Evolutionary conservation across 768 basidiomycete genomes (phyloP), one percentile per base, ranked within the genome.

Genomic region (Ramaria sp.): DNA sequence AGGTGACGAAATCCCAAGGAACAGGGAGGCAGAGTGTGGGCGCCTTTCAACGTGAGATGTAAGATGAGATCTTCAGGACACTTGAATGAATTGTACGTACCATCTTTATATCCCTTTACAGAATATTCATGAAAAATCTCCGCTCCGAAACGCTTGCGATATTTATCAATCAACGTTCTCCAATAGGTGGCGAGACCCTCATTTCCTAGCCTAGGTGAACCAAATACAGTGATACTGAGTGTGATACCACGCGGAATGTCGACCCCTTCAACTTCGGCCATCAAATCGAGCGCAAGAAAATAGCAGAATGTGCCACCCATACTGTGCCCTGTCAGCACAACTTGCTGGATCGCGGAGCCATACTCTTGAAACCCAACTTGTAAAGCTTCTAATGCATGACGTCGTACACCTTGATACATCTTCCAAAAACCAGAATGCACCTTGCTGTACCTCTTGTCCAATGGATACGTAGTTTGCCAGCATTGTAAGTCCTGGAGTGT

Each of bases 371-470:
- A 60, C 5, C 70, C 74, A 56, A 68, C 66, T 22, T 62, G 61
- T 20, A 82, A 62, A 5, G 66, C 70, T 18, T 68, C 63, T 7
- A 75, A 58, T 0, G 71, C 66, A 16, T 58, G 52, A 0, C 52
- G 18, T 57, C 64, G 65, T 3, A 78, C 66, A 10, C 77, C 78
- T 50, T 64, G 62, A 59, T 78, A 80, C 50, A 82, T 57, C 16
- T 64, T 60, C 75, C 76, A 81, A 61, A 82, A 81, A 2, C 80
- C 79, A 12, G 71, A 65, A 61, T 82, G 81, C 20, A 80, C 75
- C 3, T 56, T 52, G 43, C 57, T 18, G 70, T 70, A 5, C 27
- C 42, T 42, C 15, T 7, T 18, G 8, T 28, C n/a, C n/a, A 24
- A 50, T 16, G 70, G 73, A 59, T 78, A 73, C 0, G 62, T 55